These are phyloP conservation scores for Tinospora cordifolia DNA, from an alignment of 164 flowering plant genomes.

Conservation along the genomic window DNA sequence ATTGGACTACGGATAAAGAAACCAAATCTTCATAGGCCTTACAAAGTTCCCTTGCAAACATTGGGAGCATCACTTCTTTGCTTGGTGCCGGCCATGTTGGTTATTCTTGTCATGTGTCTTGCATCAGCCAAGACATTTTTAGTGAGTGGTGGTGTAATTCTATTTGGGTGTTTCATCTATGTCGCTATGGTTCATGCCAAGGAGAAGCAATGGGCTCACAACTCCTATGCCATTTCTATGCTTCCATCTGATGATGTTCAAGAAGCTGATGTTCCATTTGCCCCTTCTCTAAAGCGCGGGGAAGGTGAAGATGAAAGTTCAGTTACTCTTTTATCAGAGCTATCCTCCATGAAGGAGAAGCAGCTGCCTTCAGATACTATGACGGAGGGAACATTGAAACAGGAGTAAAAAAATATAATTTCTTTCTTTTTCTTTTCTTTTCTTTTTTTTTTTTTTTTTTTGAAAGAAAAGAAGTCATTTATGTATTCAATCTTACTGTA, in stretches of 20 bases:
- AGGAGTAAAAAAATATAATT: too few species aligned
- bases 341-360: too few species aligned
- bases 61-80: slow-evolving; percentile 62
- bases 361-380: too few species aligned
- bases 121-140: slow-evolving; percentile 55
- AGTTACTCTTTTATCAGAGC: too few species aligned
- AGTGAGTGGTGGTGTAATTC: slow-evolving; percentile 50
- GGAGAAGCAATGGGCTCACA: slow-evolving; percentile 38
- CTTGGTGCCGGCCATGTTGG: slow-evolving; percentile 64
- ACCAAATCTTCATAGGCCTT: slow-evolving; percentile 81
- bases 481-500: too few species aligned
- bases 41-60: slow-evolving; percentile 63
- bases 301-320: too few species aligned
- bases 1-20: slow-evolving; percentile 59
- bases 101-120: slow-evolving; percentile 75
- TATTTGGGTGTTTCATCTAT: slow-evolving; percentile 49
- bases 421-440: too few species aligned
- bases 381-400: too few species aligned
- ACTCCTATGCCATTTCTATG: too few species aligned
- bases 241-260: slow-evolving; percentile 14
- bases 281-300: too few species aligned
- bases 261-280: slow-evolving; percentile 21
- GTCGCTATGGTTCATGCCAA: slow-evolving; percentile 35
- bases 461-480: too few species aligned
- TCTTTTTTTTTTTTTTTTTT: too few species aligned